Base-by-base conservation (phyloP, 2,329 filamentous ascomycete species). In the Diaporthe ilicicola region DNA sequence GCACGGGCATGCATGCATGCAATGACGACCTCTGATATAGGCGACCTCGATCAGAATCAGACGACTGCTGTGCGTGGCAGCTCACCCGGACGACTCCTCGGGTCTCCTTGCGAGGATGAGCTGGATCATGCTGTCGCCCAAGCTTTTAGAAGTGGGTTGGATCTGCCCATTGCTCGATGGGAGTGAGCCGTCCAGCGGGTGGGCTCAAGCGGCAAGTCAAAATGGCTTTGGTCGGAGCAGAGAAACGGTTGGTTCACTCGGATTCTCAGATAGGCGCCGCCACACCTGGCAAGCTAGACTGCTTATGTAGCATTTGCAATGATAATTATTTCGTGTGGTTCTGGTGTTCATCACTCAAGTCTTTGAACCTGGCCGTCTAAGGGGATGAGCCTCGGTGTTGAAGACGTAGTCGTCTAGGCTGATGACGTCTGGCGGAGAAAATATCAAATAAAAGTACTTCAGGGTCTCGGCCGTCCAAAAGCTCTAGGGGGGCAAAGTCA, bases 391-490 rank as follows among this genome's bases (percentile, higher is more conserved):
- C 73, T 81, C 79, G 24, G 79, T 81, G 56, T 81, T 81, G 64
- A 85, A 76, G 55, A 90, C 87, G 79, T 84, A 90, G 12, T 90
- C 84, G 77, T 91, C 89, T 76, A 91, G 77, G 77, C 84, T 89
- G 44, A 89, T 79, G 53, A 86, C 74, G 22, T 83, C 81, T 3
- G 86, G 84, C 54, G 89, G 85, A 54, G 84, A 86, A 73, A 90
- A 91, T 22, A 91, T 82, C 59, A 90, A 74, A 74, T 88, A 91
- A 70, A 90, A 91, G 74, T 91, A 91, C 78, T 91, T 91, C 72
- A 91, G 76, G 34, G 88, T 91, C 81, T 91, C 89, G 2, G 86
- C 88, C 75, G 89, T 81, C 87, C 89, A 91, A 74, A 90, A 90
- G 70, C 84, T 88, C 76, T 90, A 88, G 17, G n/a, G 15, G 17